These are phyloP conservation scores for Mucor saturninus DNA, from an alignment of 371 early-diverging fungal species.

Conservation along the genomic window DNA sequence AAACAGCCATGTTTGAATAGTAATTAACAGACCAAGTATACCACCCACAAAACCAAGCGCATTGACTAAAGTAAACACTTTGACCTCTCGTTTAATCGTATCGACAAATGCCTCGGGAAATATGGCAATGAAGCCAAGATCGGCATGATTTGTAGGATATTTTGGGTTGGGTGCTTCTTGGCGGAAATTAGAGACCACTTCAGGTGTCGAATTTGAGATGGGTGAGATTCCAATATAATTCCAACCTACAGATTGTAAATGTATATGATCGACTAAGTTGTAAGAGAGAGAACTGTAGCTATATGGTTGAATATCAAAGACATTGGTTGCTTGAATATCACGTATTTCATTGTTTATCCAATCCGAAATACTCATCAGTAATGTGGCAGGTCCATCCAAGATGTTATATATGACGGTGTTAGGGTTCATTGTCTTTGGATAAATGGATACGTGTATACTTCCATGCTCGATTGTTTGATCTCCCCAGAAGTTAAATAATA, in stretches of 20 bases:
- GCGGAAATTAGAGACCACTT: slow-evolving; percentile 41
- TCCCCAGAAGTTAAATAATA: slow-evolving; percentile 45
- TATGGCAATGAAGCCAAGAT: slow-evolving; percentile 40
- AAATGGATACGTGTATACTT: slow-evolving; percentile 48
- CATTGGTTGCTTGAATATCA: slow-evolving; percentile 44
- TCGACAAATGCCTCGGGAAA: slow-evolving; percentile 31
- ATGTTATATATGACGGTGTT: slow-evolving; percentile 40
- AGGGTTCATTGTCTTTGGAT: slow-evolving; percentile 52
- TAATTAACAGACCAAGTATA: slow-evolving; percentile 49
- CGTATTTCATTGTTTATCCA: slow-evolving; percentile 49
- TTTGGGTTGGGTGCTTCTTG: slow-evolving; percentile 46
- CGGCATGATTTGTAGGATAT: slow-evolving; percentile 34
- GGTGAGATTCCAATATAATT: slow-evolving; percentile 58
- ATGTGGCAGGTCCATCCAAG: slow-evolving; percentile 21
- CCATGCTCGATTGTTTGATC: slow-evolving; percentile 36
- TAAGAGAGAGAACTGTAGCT: slow-evolving; percentile 47
- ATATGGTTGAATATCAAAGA: slow-evolving; percentile 41
- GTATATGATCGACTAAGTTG: slow-evolving; percentile 42
- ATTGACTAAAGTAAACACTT: slow-evolving; percentile 54
- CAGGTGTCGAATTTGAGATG: slow-evolving; percentile 46
- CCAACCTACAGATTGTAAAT: slow-evolving; percentile 49
- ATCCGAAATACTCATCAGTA: slow-evolving; percentile 36
- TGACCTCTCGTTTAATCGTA: slow-evolving; percentile 43
- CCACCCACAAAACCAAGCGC: slow-evolving; percentile 59
- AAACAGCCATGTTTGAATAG: slow-evolving; percentile 52